phyloP scores from a whole-genome alignment of 192 early-diverging fungal genomes.

The Podila epigama region DNA sequence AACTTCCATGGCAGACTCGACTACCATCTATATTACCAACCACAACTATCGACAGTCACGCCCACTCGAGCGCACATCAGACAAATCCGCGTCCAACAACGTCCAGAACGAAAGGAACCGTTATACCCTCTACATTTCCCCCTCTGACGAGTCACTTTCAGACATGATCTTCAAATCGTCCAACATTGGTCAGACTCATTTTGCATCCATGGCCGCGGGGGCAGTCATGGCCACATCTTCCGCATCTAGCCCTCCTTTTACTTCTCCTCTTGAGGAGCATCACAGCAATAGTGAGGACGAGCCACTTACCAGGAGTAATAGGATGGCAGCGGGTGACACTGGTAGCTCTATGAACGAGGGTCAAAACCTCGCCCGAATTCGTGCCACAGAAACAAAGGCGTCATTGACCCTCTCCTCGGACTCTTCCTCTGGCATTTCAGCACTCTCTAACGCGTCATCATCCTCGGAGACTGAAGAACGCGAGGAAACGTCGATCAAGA shows the following conservation, averaged over 20 bases:
- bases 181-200: background rate
- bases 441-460: background rate
- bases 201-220: background rate
- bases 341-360: background rate
- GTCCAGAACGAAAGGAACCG: background rate
- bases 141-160: slow-evolving; percentile 19
- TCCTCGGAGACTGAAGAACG: background rate
- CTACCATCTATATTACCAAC: slow-evolving; percentile 21
- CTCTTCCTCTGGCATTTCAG: slow-evolving; percentile 22
- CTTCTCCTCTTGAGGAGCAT: too few relatives aligned
- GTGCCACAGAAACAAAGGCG: slow-evolving; percentile 21
- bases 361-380: slow-evolving; percentile 22
- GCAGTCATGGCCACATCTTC: background rate
- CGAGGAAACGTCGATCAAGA: background rate
- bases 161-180: slow-evolving; percentile 29
- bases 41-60: slow-evolving; percentile 4
- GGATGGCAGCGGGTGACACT: too few relatives aligned
- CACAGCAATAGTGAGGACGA: too few relatives aligned
- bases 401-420: slow-evolving; percentile 35
- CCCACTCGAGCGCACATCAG: background rate
- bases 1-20: slow-evolving; percentile 7
- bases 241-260: background rate
- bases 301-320: background rate
- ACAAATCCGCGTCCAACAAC: background rate
- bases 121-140: slow-evolving; percentile 11